Evolutionary conservation across 805 yeast genomes (phyloP), one percentile per base, ranked within the genome.

Genomic region (Candida fluviatilis): DNA sequence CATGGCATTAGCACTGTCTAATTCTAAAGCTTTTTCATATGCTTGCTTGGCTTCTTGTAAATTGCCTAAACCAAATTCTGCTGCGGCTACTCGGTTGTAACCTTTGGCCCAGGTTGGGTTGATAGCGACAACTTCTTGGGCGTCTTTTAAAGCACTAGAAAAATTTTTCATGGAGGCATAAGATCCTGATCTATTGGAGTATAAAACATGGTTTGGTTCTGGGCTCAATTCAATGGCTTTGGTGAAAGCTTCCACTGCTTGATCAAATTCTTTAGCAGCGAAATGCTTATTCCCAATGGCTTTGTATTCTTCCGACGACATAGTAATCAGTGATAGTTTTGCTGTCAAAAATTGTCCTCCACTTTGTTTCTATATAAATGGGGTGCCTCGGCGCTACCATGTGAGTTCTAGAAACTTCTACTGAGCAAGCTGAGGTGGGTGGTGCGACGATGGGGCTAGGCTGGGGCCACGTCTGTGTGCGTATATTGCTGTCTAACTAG

Each of bases 51-150:
- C 93, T 16, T 77, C 84, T 21, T 84, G 89, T 35, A 82, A 73
- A 43, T 85, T 76, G 13, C 88, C 88, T 43, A 84, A 68, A n/a
- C 99, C 99, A 53, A 73, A 82, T 35, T 82, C 78, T 23, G 99
- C 99, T 47, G 97, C 90, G 42, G 87, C 99, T 26, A 84, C 84
- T 64, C 99, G 82, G 55, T 81, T 84, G 71, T 84, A 86, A 34
- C 98, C 99, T 65, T 93, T 93, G 16, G 96, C 89, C 98, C 98
- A 93, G 2, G 82, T 48, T 12, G 89, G 82, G 47, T 85, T 87
- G 64, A 89, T 80, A 52, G 77, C 74, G 38, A 84, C 80, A 65
- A 96, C 84, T 55, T 84, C 78, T 42, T 85, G 65, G 13, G 98
- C 99, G 61, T 93, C 99, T 33, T 71, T 68, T 43, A 88, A 69